Evolutionary conservation across 2,329 filamentous ascomycete species (phyloP).

Genomic region (Ophiocordyceps camponoti-saundersi): DNA sequence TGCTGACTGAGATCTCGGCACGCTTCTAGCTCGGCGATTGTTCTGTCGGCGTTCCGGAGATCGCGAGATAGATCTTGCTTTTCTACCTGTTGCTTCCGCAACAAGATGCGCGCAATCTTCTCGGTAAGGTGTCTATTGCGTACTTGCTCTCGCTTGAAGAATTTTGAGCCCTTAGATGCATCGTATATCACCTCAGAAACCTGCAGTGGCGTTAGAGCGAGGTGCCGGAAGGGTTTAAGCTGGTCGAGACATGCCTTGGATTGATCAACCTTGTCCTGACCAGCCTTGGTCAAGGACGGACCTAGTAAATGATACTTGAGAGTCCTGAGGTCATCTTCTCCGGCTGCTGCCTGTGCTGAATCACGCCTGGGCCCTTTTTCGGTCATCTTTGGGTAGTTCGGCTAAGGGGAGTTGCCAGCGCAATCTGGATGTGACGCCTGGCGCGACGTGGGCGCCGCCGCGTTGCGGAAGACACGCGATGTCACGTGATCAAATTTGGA

Average conservation of each 20-base stretch:
- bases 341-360: background rate
- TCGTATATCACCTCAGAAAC: constrained; percentile 96
- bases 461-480: no score
- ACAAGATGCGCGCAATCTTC: constrained; percentile 68
- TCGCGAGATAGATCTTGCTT: constrained; percentile 58
- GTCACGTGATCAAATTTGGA: no score
- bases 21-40: constrained; percentile 63
- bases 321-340: constrained; percentile 28
- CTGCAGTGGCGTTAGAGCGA: constrained; percentile 18
- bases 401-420: background rate
- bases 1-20: constrained; percentile 67
- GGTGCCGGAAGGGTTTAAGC: background rate
- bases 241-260: constrained; percentile 37
- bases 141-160: constrained; percentile 77
- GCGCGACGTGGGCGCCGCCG: no score
- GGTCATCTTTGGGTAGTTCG: background rate
- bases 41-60: constrained; percentile 60
- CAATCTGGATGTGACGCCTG: background rate
- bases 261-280: constrained; percentile 88
- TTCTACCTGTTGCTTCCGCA: constrained; percentile 60
- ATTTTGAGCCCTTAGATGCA: constrained; percentile 90
- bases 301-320: constrained; percentile 84
- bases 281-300: constrained; percentile 82
- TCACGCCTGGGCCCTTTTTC: background rate
- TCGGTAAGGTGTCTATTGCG: constrained; percentile 68